Conservation (phyloP, 2,329 filamentous ascomycete genomes). For the Leptographium flavum region DNA sequence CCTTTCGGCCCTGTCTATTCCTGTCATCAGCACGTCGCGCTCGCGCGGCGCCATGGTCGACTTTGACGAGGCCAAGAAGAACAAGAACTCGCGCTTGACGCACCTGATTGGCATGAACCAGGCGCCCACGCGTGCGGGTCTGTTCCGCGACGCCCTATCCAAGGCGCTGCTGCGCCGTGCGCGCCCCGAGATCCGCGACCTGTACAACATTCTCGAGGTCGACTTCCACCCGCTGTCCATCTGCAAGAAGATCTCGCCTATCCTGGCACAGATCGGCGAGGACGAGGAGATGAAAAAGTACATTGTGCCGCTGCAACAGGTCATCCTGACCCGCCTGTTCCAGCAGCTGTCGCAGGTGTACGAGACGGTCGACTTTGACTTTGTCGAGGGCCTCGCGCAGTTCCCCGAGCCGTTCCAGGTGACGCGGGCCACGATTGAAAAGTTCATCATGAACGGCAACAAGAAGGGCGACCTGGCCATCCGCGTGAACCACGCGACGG, state of each 20-base stretch:
- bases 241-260: conserved; percentile 97
- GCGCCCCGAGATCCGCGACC: conserved; percentile 84
- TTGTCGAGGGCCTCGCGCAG: conserved; percentile 83
- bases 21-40: conserved; percentile 95
- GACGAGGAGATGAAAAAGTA: conserved; percentile 97
- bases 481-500: conserved; percentile 88
- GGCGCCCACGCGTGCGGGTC: conserved; percentile 71
- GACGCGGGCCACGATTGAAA: conserved; percentile 80
- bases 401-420: conserved; percentile 97
- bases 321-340: conserved; percentile 95
- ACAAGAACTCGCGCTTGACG: conserved; percentile 95
- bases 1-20: conserved; percentile 89
- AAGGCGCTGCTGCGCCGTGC: conserved; percentile 90
- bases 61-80: conserved; percentile 93
- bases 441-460: conserved; percentile 99
- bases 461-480: conserved; percentile 98
- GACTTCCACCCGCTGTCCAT: conserved; percentile 98
- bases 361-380: conserved; percentile 88
- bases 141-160: conserved; percentile 92
- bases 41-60: conserved; percentile 93
- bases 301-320: conserved; percentile 87
- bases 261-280: conserved; percentile 80
- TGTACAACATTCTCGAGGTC: conserved; percentile 98
- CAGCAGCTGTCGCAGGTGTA: conserved; percentile 98
- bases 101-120: conserved; percentile 89